Base-by-base conservation (phyloP, 2,329 filamentous ascomycete genomes). In the Pseudophaeomoniella oleicola region DNA sequence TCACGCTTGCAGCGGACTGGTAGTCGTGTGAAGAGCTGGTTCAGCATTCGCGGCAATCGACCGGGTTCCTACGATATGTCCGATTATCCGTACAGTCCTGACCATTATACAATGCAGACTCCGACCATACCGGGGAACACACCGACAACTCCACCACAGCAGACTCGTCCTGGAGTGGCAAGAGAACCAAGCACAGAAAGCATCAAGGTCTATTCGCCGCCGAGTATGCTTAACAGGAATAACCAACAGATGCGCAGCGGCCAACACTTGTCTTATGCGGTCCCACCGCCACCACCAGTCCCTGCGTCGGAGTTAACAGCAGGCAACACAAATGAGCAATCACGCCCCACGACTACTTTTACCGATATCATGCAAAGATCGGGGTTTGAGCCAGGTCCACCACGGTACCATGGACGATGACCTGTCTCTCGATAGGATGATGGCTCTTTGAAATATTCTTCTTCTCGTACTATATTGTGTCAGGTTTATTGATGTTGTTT, bases 181-280 rank as follows among this genome's bases (percentile, higher is more conserved):
- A 39, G 35, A 16, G 41, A 46, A 19, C 38, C 48, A 27, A 63
- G 56, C 27, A 62, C 52, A 10, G 62, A 66, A 43, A 66, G 57
- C 42, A 66, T 66, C 42, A 58, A 54, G 36, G 55, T 67, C 3
- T 66, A 63, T 42, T 62, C 60, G 12, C 63, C 63, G 1, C 56
- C 54, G 3, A 53, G 53, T 5, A 48, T 49, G 29, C 49, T 57
- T 6, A 27, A 27, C 6, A 27, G 22, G 22, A 27, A 27, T n/a
- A 27, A 27, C n/a, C 22, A 27, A 27, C 9, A 27, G 9, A n/a
- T n/a, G n/a, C 22, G n/a, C 6, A n/a, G 9, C n/a, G 22, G 22
- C 6, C 6, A 27, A 6, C 6, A 27, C n/a, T 9, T n/a, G 9
- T n/a, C 22, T 9, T 6, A n/a, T 9, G 22, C n/a, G 6, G 9